Conservation (phyloP, 148 eudicot genomes). For the Cornus florida region DNA sequence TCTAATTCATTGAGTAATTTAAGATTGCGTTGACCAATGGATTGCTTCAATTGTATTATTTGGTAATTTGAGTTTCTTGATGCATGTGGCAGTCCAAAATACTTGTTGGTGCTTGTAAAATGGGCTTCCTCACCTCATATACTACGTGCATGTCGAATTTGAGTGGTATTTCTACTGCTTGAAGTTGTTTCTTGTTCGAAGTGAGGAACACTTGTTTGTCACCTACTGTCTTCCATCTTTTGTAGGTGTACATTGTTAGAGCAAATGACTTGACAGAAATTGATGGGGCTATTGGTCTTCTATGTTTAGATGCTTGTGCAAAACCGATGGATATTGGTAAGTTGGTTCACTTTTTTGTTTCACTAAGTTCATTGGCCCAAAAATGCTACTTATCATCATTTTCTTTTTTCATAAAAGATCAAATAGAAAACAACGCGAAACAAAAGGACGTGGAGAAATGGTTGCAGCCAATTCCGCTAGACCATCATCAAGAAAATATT, state of each 20-base stretch:
- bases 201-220: neutral
- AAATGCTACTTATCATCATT: neutral
- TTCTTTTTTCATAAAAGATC: conserved; percentile 11
- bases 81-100: too few species aligned
- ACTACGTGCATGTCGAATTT: too few species aligned
- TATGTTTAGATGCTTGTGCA: conserved; percentile 22
- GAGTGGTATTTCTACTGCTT: neutral
- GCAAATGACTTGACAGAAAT: conserved; percentile 27
- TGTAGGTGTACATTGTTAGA: conserved; percentile 42
- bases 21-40: neutral
- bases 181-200: neutral
- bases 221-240: neutral
- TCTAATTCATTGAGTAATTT: neutral
- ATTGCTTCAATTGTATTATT: too few species aligned
- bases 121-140: too few species aligned
- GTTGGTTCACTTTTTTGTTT: neutral
- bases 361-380: neutral
- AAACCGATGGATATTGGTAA: conserved; percentile 19
- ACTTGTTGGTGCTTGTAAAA: too few species aligned
- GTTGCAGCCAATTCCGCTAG: neutral
- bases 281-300: conserved; percentile 33
- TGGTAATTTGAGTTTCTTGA: too few species aligned
- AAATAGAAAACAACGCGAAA: neutral
- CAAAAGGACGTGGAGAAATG: neutral
- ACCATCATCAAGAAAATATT: neutral